Base-by-base conservation (phyloP, 1,139 yeast genomes). In the Candida mesenterica region DNA sequence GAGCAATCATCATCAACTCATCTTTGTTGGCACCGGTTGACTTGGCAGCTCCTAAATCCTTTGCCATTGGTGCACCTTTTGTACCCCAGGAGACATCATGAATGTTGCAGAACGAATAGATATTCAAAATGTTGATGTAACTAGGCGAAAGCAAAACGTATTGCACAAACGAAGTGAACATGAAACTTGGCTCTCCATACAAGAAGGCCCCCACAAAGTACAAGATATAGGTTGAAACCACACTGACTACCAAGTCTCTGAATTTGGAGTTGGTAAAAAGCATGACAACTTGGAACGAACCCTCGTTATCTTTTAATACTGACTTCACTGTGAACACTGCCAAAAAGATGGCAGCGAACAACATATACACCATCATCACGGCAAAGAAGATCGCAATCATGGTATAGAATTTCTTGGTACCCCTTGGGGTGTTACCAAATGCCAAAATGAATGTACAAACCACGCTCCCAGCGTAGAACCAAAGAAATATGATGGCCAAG, bases 71-170 rank as follows among this genome's bases (percentile, higher is more conserved):
- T 37, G 74, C 85, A 18, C 88, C 90, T 57, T 85, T 83, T 17
- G 92, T 85, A 53, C 95, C 95, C 95, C 95, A 85, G 0, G 92
- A 81, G 34, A 85, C 82, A 61, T 85, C 95, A 58, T 85, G 90
- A 48, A 84, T 82, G 55, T 85, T 85, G 67, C 94, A 84, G 59
- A 85, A 85, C 5, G 94, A 87, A 56, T 85, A 85, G 40, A 85
- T 88, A 53, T 84, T 85, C 51, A 85, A 68, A 34, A 85, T 84
- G 53, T 85, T 85, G 57, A 83, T 77, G 59, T 85, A 85, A 1
- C 86, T 74, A 1, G 95, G 95, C 30, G 87, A 78, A 39, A 85
- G 61, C 40, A 85, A 62, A 37, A 85, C 62, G 53, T 85, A 85
- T 57, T 85, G 95, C 15, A 72, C 48, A 54, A 84, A 81, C 34